These are phyloP conservation scores for Schizochytrium sp. DNA, from an alignment of 108 stramenopile species.

Conservation along the genomic window DNA sequence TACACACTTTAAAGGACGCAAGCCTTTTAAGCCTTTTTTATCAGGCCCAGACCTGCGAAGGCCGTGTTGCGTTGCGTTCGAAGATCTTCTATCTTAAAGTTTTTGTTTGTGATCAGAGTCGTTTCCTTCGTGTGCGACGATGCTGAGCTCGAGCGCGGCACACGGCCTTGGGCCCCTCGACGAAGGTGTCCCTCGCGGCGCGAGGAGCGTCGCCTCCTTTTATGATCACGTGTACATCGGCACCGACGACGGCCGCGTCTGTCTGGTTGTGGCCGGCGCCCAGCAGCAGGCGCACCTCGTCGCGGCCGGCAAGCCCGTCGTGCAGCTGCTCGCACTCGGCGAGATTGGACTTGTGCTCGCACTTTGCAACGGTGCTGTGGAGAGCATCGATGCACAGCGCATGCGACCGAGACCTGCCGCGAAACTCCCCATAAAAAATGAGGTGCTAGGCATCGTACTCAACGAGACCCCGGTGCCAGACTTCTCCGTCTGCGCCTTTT, in stretches of 20 bases:
- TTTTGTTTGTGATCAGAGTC: too few species aligned
- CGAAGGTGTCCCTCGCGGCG: neutral
- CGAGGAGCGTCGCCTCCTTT: neutral
- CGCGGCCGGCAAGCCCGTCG: neutral
- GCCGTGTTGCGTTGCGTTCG: too few species aligned
- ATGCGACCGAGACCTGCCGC: neutral
- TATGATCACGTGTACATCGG: conserved; percentile 8
- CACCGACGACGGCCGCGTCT: neutral
- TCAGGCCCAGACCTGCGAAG: too few species aligned
- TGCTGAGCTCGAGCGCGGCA: neutral
- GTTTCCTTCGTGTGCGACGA: neutral
- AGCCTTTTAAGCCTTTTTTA: too few species aligned
- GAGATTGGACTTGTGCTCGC: neutral
- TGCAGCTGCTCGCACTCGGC: neutral
- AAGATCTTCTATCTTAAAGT: too few species aligned
- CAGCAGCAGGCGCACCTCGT: neutral
- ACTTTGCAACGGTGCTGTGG: neutral
- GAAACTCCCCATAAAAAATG: neutral
- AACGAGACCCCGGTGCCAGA: neutral
- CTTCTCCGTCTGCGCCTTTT: neutral
- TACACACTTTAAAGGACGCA: too few species aligned
- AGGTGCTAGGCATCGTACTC: neutral
- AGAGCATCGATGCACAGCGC: neutral
- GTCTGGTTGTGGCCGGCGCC: neutral
- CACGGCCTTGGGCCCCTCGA: neutral